Evolutionary conservation across 257 asterid species (phyloP).

Genomic region (Salvia splendens): DNA sequence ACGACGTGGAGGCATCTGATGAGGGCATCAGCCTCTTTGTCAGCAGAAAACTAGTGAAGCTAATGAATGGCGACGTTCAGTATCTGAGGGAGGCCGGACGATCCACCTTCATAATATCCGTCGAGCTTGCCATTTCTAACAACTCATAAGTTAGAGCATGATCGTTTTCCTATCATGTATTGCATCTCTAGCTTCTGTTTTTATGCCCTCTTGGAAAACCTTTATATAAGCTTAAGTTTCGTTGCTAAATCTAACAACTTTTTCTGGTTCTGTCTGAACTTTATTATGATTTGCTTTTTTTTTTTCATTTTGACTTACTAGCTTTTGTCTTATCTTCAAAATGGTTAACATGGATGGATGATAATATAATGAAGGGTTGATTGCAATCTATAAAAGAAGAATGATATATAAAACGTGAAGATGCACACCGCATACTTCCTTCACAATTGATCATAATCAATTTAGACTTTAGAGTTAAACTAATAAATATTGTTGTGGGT

Average conservation of each 20-base stretch:
- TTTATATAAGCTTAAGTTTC: too few relatives aligned
- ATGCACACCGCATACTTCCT: background rate
- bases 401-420: background rate
- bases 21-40: constrained; percentile 87
- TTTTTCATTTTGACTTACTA: too few relatives aligned
- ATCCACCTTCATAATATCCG: constrained; percentile 78
- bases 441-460: background rate
- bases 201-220: too few relatives aligned
- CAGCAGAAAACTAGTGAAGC: constrained; percentile 84
- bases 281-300: too few relatives aligned
- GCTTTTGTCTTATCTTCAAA: too few relatives aligned
- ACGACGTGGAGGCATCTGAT: constrained; percentile 57
- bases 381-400: too few relatives aligned
- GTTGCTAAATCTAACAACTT: too few relatives aligned
- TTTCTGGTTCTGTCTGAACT: too few relatives aligned
- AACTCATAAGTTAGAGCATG: background rate
- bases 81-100: constrained; percentile 79
- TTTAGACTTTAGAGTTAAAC: background rate
- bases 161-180: too few relatives aligned
- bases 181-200: too few relatives aligned
- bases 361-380: too few relatives aligned
- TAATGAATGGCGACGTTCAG: constrained; percentile 96
- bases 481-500: background rate
- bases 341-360: too few relatives aligned
- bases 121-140: constrained; percentile 75